Conservation (phyloP, 192 early-diverging fungal species). For the Dissophora ornata region DNA sequence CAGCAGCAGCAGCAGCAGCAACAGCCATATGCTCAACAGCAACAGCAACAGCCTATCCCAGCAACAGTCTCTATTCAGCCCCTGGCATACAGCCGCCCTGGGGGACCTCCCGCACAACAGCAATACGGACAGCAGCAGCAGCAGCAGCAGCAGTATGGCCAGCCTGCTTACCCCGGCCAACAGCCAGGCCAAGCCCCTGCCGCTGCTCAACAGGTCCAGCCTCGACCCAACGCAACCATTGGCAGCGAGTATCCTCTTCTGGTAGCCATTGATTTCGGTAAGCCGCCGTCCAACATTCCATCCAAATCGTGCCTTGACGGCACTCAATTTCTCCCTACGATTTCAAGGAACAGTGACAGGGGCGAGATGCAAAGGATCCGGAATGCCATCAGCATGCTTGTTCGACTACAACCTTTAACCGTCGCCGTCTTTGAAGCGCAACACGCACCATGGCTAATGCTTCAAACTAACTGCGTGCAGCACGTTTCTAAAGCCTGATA, state of each 20-base stretch:
- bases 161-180: neutral
- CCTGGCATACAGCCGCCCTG: constrained; percentile 13
- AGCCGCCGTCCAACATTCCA: too few relatives aligned
- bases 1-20: constrained; percentile 23
- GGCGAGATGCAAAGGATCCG: too few relatives aligned
- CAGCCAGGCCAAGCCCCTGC: constrained; percentile 11
- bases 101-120: constrained; percentile 8
- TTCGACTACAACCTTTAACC: too few relatives aligned
- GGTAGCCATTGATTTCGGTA: constrained; percentile 61
- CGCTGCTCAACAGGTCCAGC: constrained; percentile 15
- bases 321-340: too few relatives aligned
- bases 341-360: too few relatives aligned
- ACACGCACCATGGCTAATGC: too few relatives aligned
- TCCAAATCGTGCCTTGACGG: too few relatives aligned
- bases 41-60: constrained; percentile 1
- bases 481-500: too few relatives aligned
- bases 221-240: constrained; percentile 5
- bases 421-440: too few relatives aligned
- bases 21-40: too few relatives aligned
- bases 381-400: too few relatives aligned
- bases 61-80: constrained; percentile 44
- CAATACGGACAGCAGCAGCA: constrained; percentile 18
- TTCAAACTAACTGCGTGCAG: too few relatives aligned
- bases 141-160: constrained; percentile 31
- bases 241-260: constrained; percentile 56